Evolutionary conservation across 805 yeast species (phyloP).

Genomic region (Candida xyloterini): DNA sequence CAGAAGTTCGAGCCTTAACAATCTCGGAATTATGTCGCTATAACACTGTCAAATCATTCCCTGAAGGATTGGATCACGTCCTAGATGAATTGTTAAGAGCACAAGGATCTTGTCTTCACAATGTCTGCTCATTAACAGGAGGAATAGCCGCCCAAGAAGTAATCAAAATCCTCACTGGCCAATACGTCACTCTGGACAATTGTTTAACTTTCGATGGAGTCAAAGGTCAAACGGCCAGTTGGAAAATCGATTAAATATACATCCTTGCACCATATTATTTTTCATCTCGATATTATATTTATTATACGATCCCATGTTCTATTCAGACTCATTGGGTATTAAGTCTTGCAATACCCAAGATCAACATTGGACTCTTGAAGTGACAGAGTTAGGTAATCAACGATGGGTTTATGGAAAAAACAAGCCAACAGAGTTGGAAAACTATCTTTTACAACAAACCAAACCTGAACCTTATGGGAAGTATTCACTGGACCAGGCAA

Average conservation of each 20-base stretch:
- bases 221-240: slow-evolving; percentile 41
- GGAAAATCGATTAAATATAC: slow-evolving; percentile 15
- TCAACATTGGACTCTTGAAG: slow-evolving; percentile 67
- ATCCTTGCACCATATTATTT: not conserved
- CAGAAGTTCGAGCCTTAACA: slow-evolving; percentile 22
- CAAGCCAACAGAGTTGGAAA: slow-evolving; percentile 1
- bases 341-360: slow-evolving; percentile 58
- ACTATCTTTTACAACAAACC: not conserved
- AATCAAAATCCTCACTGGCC: slow-evolving; percentile 69
- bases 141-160: slow-evolving; percentile 87
- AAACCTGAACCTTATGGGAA: slow-evolving; percentile 26
- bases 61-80: slow-evolving; percentile 38
- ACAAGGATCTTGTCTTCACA: slow-evolving; percentile 48
- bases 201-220: slow-evolving; percentile 73
- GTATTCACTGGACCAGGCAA: slow-evolving; percentile 45
- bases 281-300: not conserved
- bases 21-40: slow-evolving; percentile 28
- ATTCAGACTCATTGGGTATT: slow-evolving; percentile 65
- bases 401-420: slow-evolving; percentile 62
- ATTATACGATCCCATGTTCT: slow-evolving; percentile 28
- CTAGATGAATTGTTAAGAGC: slow-evolving; percentile 41
- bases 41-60: slow-evolving; percentile 22
- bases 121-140: slow-evolving; percentile 68
- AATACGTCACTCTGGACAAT: slow-evolving; percentile 76
- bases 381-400: slow-evolving; percentile 72